These are phyloP conservation scores for Miscanthus sacchariflorus DNA, from an alignment of 202 grass and related monocot genomes.

Conservation along the genomic window DNA sequence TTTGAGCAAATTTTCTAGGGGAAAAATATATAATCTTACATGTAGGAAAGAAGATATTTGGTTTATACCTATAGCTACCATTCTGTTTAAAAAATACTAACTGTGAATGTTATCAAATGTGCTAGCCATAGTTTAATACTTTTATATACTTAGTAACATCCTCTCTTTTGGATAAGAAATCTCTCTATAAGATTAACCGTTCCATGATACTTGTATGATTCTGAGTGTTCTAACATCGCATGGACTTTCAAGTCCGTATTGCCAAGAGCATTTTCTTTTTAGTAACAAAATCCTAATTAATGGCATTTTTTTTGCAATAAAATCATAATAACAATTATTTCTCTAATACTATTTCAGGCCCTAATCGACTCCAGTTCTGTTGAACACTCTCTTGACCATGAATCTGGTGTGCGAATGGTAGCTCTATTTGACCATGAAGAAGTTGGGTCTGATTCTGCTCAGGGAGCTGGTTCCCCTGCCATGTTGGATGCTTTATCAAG, in stretches of 20 bases:
- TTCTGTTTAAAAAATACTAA: background rate
- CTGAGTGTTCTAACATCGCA: background rate
- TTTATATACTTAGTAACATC: background rate
- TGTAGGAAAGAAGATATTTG: background rate
- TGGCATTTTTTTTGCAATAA: background rate
- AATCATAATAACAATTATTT: constrained; percentile 36
- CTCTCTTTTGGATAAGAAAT: background rate
- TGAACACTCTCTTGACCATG: constrained; percentile 66
- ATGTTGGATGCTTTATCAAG: constrained; percentile 98
- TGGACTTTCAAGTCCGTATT: background rate
- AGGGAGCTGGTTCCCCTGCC: constrained; percentile 93
- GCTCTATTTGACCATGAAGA: constrained; percentile 97
- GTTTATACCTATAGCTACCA: background rate
- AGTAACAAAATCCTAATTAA: background rate
- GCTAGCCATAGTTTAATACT: background rate
- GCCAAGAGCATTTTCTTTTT: background rate
- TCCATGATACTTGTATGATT: background rate
- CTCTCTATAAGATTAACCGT: background rate
- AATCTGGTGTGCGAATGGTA: constrained; percentile 91
- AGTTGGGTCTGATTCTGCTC: constrained; percentile 86
- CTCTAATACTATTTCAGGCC: constrained; percentile 61
- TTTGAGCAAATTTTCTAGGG: background rate
- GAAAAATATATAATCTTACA: background rate
- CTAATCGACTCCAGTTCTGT: constrained; percentile 81
- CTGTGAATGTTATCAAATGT: background rate